Conservation (phyloP, 495 filamentous ascomycete species). For the Penicillium pancosmium region DNA sequence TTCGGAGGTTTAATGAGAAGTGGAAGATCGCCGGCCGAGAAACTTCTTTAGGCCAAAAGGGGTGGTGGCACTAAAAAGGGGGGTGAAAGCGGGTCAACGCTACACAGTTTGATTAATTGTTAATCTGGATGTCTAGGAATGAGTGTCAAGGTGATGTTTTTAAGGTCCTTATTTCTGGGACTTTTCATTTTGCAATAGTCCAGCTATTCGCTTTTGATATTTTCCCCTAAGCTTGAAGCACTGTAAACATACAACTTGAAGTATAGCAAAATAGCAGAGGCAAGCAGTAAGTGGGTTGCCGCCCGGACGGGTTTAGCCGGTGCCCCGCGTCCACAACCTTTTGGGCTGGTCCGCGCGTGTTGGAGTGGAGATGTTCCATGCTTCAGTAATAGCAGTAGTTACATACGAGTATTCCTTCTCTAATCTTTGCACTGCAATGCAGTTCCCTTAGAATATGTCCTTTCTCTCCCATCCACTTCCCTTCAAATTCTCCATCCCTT, state of each 20-base stretch:
- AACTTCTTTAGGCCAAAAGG: conserved; percentile 34
- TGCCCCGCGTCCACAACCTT: conserved; percentile 19
- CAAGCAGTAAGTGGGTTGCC: conserved; percentile 6
- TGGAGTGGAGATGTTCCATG: conserved; percentile 1
- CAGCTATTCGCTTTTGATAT: neutral
- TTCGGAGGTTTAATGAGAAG: conserved; percentile 30
- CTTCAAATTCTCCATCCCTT: conserved; percentile 69
- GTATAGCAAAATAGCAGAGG: neutral
- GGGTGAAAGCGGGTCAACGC: conserved; percentile 25
- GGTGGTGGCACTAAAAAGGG: conserved; percentile 24
- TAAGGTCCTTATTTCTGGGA: too few relatives aligned
- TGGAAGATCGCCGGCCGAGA: conserved; percentile 33
- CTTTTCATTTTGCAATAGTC: too few relatives aligned
- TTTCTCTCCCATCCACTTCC: conserved; percentile 78
- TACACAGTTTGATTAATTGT: conserved; percentile 6
- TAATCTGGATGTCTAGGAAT: neutral
- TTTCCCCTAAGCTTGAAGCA: neutral
- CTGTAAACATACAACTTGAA: neutral
- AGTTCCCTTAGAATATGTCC: conserved; percentile 57
- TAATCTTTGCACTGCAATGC: neutral
- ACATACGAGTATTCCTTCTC: too few relatives aligned
- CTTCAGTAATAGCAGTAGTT: too few relatives aligned
- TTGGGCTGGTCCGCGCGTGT: neutral
- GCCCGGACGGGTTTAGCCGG: conserved; percentile 21
- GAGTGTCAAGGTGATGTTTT: neutral